Base-by-base conservation (phyloP, 495 filamentous ascomycete species). In the Pseudomonodictys pantanalensis region DNA sequence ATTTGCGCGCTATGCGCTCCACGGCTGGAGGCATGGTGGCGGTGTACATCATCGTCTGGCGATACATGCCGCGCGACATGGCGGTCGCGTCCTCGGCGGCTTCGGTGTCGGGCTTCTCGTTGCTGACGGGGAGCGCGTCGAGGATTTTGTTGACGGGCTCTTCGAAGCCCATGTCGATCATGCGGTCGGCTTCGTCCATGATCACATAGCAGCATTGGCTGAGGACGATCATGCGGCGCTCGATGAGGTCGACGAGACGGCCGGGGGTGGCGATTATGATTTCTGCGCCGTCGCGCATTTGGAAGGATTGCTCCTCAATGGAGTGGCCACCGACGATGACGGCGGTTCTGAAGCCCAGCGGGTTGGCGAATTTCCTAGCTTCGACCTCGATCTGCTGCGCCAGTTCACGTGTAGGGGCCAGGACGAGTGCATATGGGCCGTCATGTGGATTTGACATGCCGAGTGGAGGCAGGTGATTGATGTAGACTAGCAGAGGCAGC, bases 11-110 rank as follows among this genome's bases (percentile, higher is more conserved):
- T 55, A 99, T 97, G 59, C 91, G 89, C 68, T 97, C 95, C 42
- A 99, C 90, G 6, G 91, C 86, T 2, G 86, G 73, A 2, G 95
- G 91, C 93, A 99, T 99, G 25, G 93, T 99, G 10, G 93, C 93
- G 55, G 95, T 99, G 82, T 97, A 99, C 93, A 99, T 99, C 93
- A 99, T 99, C 2, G 93, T 99, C 73, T 99, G 95, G 52, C 93
- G 77, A 74, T 97, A 99, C 2, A 95, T 74, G 56, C 90, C 89
- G 39, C 84, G 84, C 56, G 81, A 87, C 95, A 97, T 97, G 3
- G 86, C 82, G 44, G 80, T 74, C 0, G 91, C 80, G 71, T 97
- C 82, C 72, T 98, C 93, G 26, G 95, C 93, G 62, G 92, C 92
- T 32, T 97, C 93, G 0, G 85, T 89, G 68, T 98, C 93, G 0